Conservation (phyloP, 106 monocot species). For the Gastrodia elata region DNA sequence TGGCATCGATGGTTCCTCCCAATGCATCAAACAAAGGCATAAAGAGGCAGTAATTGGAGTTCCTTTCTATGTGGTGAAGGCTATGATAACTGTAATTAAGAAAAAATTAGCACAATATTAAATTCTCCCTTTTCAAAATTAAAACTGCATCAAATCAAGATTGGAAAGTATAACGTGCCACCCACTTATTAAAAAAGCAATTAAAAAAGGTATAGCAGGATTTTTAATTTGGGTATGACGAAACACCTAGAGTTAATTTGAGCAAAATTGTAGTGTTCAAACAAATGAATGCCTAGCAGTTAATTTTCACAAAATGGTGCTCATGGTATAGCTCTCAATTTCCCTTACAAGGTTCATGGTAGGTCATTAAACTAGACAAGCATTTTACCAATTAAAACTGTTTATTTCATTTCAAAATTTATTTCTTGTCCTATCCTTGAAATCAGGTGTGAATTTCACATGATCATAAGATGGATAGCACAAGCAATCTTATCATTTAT, state of each 20-base stretch:
- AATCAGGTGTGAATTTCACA: too few relatives aligned
- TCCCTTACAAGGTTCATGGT: background rate
- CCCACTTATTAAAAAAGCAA: background rate
- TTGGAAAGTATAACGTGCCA: background rate
- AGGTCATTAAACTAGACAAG: background rate
- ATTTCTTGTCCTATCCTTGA: too few relatives aligned
- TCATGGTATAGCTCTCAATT: too few relatives aligned
- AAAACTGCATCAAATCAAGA: background rate
- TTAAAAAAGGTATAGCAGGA: background rate
- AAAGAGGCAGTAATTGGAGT: conserved; percentile 89
- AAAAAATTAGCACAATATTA: background rate
- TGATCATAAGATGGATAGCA: too few relatives aligned
- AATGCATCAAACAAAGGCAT: conserved; percentile 86
- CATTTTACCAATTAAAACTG: too few relatives aligned
- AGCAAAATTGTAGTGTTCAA: too few relatives aligned
- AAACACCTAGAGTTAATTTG: background rate
- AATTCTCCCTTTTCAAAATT: background rate
- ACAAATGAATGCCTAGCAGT: too few relatives aligned
- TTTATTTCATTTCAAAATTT: background rate
- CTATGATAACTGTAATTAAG: conserved; percentile 57
- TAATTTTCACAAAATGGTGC: too few relatives aligned
- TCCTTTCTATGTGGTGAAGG: conserved; percentile 70
- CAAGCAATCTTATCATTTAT: too few relatives aligned
- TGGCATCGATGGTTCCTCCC: conserved; percentile 55
- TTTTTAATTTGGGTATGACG: background rate